Evolutionary conservation across 345 rosid genomes (phyloP), one percentile per base, ranked within the genome.

Genomic region (Lumnitzera littorea): DNA sequence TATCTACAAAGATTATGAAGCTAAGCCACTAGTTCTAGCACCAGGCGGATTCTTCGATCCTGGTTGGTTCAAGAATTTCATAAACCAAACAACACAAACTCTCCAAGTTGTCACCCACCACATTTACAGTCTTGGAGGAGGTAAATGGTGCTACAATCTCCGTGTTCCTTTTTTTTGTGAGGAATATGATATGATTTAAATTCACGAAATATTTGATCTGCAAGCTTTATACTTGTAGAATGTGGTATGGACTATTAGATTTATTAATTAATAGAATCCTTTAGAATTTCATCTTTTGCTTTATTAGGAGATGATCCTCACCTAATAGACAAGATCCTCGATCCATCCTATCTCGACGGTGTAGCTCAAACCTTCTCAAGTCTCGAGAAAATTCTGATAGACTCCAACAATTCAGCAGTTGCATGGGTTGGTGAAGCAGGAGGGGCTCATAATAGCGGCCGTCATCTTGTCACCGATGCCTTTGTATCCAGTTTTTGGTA

Each of bases 391-490:
- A 74, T 82, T 67, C 60, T 84, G 53, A 70, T 68, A 65, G 66
- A 51, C 14, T 54, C 82, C 0, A 60, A 67, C 51, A 73, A 74
- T 62, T 53, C 63, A 24, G 80, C 85, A 5, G 83, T 77, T 48
- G 82, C 87, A 47, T 82, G 90, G 87, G 80, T 82, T 56, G 77
- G 90, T 15, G 87, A 84, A 67, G 83, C 87, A 24, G 87, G 90
- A 7, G 90, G 83, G 48, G 87, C 85, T 29, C 74, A 66, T 59
- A 78, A 68, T 67, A 58, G 90, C 5, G 87, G 87, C 56, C 77
- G 9, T 24, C 71, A 77, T 70, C 82, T 64, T 5, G 87, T 82
- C 54, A 72, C 81, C 13, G 74, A 82, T 55, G 71, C 91, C 25
- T 82, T 82, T 64, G 79, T 76, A 27, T 72, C 72, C 49, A 71